phyloP scores from a whole-genome alignment of 345 rosid species.

The Eutrema japonicum region DNA sequence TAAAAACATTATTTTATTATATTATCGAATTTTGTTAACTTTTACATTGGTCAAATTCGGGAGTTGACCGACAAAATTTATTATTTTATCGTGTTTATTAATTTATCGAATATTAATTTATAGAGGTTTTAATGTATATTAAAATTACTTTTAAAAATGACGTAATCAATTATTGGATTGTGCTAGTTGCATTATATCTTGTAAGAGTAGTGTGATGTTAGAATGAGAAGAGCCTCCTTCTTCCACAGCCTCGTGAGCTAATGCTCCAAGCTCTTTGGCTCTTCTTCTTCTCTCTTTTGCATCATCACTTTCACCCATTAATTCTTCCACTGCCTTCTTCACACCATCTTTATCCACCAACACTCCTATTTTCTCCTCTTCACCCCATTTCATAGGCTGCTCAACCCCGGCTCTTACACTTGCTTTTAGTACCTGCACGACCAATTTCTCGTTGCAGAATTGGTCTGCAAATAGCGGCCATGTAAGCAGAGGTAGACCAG shows the following conservation, averaged over 20 bases:
- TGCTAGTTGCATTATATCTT: constrained; percentile 31
- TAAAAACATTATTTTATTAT: too few species aligned
- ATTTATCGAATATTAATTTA: too few species aligned
- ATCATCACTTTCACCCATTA: constrained; percentile 44
- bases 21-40: too few species aligned
- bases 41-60: too few species aligned
- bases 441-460: too few species aligned
- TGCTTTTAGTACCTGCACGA: too few species aligned
- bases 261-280: constrained; percentile 45
- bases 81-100: too few species aligned
- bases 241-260: constrained; percentile 44
- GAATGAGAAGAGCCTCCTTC: constrained; percentile 48
- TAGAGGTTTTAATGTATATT: too few species aligned
- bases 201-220: constrained; percentile 30
- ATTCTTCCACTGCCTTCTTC: constrained; percentile 30
- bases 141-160: background rate
- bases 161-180: constrained; percentile 5
- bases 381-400: constrained; percentile 1
- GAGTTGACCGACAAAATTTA: too few species aligned
- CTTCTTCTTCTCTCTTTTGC: constrained; percentile 43
- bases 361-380: constrained; percentile 45
- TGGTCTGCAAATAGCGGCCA: too few species aligned
- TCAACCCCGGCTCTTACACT: too few species aligned
- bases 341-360: constrained; percentile 38
- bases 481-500: too few species aligned